These are phyloP conservation scores for Dillenia turbinata DNA, from an alignment of 164 flowering plant species.

Conservation along the genomic window DNA sequence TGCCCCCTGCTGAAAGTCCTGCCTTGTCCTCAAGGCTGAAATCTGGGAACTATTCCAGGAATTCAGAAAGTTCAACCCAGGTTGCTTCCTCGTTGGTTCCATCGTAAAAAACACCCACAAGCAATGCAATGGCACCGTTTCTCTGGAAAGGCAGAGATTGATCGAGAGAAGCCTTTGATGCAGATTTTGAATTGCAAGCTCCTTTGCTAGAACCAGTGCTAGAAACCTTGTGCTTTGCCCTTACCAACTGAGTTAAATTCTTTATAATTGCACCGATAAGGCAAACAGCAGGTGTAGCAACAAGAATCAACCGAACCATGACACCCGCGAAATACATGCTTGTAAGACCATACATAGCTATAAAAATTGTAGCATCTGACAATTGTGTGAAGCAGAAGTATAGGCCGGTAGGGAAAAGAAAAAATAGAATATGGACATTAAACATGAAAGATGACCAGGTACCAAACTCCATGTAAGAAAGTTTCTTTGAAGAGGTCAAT, in stretches of 20 bases:
- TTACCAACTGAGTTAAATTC: constrained; percentile 66
- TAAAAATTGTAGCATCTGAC: constrained; percentile 94
- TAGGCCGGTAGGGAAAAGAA: constrained; percentile 96
- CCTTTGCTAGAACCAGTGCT: constrained; percentile 49
- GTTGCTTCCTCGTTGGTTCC: too few relatives aligned
- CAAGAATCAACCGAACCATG: constrained; percentile 98
- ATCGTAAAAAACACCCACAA: constrained; percentile 84
- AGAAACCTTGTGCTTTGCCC: constrained; percentile 53
- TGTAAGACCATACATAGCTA: constrained; percentile 95
- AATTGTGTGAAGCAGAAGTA: constrained; percentile 96
- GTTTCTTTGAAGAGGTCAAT: too few relatives aligned
- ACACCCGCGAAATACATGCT: constrained; percentile 99
- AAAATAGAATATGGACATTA: constrained; percentile 88
- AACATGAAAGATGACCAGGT: constrained; percentile 99
- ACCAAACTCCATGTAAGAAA: too few relatives aligned
- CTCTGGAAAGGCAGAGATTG: constrained; percentile 81
- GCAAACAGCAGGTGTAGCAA: constrained; percentile 98
- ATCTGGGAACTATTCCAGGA: too few relatives aligned
- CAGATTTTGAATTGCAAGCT: constrained; percentile 37
- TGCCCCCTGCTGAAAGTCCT: too few relatives aligned
- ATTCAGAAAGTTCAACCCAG: too few relatives aligned
- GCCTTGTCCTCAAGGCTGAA: too few relatives aligned
- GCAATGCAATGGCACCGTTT: constrained; percentile 84
- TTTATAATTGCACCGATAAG: constrained; percentile 91
- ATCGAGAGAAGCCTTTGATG: constrained; percentile 74